These are phyloP conservation scores for Sporothrix variecibatus DNA, from an alignment of 2,329 filamentous ascomycete genomes.

Conservation along the genomic window DNA sequence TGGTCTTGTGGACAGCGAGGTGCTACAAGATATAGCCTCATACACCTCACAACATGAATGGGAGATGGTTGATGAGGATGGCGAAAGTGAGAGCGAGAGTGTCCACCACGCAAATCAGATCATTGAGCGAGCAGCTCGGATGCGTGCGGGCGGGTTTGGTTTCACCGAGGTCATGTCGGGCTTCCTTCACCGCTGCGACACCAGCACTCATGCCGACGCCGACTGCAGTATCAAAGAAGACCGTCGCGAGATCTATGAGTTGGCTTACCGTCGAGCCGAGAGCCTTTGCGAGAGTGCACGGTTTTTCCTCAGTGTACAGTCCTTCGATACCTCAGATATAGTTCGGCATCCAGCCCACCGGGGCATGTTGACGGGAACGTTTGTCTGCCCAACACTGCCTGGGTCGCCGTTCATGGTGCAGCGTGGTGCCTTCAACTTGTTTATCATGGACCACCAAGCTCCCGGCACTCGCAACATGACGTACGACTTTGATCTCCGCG, in stretches of 20 bases:
- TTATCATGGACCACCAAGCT: conserved; percentile 53
- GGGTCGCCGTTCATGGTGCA: conserved; percentile 64
- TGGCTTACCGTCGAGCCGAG: conserved; percentile 54
- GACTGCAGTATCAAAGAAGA: conserved; percentile 44
- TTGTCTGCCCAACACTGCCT: conserved; percentile 55
- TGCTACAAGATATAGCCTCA: not conserved
- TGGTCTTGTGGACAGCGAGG: not conserved
- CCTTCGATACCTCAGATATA: conserved; percentile 54
- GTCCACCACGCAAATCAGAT: conserved; percentile 42
- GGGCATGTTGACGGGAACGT: conserved; percentile 60
- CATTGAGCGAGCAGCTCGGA: conserved; percentile 46
- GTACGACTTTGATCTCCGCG: conserved; percentile 63
- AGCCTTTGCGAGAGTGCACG: conserved; percentile 58
- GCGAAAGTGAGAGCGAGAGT: conserved; percentile 30
- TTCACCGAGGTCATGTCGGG: conserved; percentile 68
- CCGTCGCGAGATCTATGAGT: conserved; percentile 53
- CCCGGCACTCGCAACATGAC: conserved; percentile 61
- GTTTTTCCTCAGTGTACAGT: conserved; percentile 60
- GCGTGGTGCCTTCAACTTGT: conserved; percentile 59
- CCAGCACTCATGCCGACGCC: not conserved
- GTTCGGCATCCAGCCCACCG: conserved; percentile 51
- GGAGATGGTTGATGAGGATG: conserved; percentile 40
- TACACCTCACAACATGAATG: conserved; percentile 26
- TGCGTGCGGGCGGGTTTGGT: conserved; percentile 54
- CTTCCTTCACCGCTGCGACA: conserved; percentile 52